phyloP scores from a whole-genome alignment of 2,329 filamentous ascomycete genomes.

The Fusarium buxicola region DNA sequence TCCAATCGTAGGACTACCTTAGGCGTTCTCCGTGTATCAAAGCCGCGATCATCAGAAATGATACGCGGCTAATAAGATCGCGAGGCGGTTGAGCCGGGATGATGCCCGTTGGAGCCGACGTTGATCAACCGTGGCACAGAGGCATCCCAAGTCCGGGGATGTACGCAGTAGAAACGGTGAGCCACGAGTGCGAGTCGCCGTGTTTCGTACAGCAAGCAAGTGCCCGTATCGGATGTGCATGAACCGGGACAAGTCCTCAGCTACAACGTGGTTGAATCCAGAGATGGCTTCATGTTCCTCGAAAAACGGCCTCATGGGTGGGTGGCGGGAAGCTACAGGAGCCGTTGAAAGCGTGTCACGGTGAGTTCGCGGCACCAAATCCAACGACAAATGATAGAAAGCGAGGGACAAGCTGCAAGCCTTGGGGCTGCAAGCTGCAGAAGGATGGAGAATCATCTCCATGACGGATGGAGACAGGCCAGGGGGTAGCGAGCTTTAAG shows the following conservation, averaged over 20 bases:
- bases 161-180: slow-evolving; percentile 23
- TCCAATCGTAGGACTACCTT: slow-evolving; percentile 6
- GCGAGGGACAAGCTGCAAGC: slow-evolving; percentile 23
- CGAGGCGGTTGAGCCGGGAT: slow-evolving; percentile 21
- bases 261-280: not conserved
- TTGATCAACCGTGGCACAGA: slow-evolving; percentile 29
- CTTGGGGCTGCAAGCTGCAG: slow-evolving; percentile 20
- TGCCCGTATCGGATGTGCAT: slow-evolving; percentile 37
- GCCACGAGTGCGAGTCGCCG: slow-evolving; percentile 18
- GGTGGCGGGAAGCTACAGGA: slow-evolving; percentile 34
- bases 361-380: slow-evolving; percentile 31
- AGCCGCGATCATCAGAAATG: slow-evolving; percentile 22
- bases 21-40: slow-evolving; percentile 8
- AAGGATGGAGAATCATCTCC: slow-evolving; percentile 27
- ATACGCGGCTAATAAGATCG: slow-evolving; percentile 27
- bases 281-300: slow-evolving; percentile 26
- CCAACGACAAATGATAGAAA: slow-evolving; percentile 10
- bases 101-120: slow-evolving; percentile 22
- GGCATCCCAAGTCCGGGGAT: slow-evolving; percentile 21
- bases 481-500: slow-evolving; percentile 2
- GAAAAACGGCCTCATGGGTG: slow-evolving; percentile 22
- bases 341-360: slow-evolving; percentile 40
- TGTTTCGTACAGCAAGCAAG: slow-evolving; percentile 28
- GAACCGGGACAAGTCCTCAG: slow-evolving; percentile 32
- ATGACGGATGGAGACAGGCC: slow-evolving; percentile 21